Evolutionary conservation across 148 eudicot species (phyloP).

Genomic region (Polygonum aviculare): DNA sequence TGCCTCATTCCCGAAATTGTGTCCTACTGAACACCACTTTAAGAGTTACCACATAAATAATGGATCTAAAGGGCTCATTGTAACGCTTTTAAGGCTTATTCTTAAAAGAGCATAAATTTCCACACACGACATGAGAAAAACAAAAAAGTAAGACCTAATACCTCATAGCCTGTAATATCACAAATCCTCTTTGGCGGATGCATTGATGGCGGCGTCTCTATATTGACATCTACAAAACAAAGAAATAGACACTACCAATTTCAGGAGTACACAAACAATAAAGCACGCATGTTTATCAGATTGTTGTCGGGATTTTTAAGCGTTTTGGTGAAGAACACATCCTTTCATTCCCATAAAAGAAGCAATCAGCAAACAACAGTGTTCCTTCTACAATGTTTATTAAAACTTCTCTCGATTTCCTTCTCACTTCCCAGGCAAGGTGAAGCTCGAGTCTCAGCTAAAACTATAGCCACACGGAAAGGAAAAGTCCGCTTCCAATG

Average conservation of each 20-base stretch:
- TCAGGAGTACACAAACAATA: background rate
- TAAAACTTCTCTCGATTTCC: background rate
- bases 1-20: background rate
- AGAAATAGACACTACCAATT: background rate
- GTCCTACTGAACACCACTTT: background rate
- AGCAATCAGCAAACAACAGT: background rate
- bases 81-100: background rate
- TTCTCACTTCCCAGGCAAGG: background rate
- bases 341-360: background rate
- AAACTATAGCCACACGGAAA: background rate
- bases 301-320: background rate
- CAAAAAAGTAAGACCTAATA: background rate
- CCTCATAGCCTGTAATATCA: no score
- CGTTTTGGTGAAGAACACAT: background rate
- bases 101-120: background rate
- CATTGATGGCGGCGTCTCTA: no score
- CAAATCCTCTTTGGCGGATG: no score
- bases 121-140: background rate
- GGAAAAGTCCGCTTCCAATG: no score
- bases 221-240: background rate
- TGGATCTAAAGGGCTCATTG: background rate
- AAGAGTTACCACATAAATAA: background rate
- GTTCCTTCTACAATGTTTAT: background rate
- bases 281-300: background rate
- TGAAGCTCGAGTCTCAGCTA: background rate